Evolutionary conservation across 2,329 filamentous ascomycete genomes (phyloP), one percentile per base, ranked within the genome.

Genomic region (Lachnellula occidentalis): DNA sequence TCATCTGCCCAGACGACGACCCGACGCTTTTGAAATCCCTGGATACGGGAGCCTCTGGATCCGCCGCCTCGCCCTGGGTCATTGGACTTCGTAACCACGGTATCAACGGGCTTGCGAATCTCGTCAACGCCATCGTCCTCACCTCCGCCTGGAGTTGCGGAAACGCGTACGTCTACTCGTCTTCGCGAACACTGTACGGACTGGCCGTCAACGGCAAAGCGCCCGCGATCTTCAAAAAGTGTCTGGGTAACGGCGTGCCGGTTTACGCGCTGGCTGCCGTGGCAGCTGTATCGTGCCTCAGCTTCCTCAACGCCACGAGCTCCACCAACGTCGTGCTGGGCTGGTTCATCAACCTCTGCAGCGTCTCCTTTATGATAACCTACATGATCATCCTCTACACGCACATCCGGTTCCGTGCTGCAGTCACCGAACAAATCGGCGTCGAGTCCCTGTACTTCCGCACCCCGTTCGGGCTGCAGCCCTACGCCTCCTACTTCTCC

Each of bases 311-410:
- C 51, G 69, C 74, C 5, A 72, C 66, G n/a, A 73, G 68, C 45
- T 69, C 66, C 48, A 70, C 70, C 9, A 67, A 69, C 17, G 71
- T 73, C 14, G 77, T 78, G 1, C 79, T 80, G 64, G 74, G 73
- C 53, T 81, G 78, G 78, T 75, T 81, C 58, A 72, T 77, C 46
- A 79, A 77, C 58, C 66, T 80, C 27, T 77, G 74, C 36, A 79
- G 74, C 55, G 73, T 76, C 3, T 75, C 74, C 3, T 61, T 77
- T 5, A 66, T 71, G 39, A 71, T 78, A 53, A 74, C 76, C 14
- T 80, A 76, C 59, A 65, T 74, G 53, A 69, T 73, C 56, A 76
- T 77, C 65, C 69, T 70, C 58, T 58, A 74, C 47, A 75, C 74
- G 22, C 80, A 75, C 64, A 59, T 77, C 45, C 70, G 72, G 58